phyloP scores from a whole-genome alignment of 805 yeast species.

The Candida oleophila region DNA sequence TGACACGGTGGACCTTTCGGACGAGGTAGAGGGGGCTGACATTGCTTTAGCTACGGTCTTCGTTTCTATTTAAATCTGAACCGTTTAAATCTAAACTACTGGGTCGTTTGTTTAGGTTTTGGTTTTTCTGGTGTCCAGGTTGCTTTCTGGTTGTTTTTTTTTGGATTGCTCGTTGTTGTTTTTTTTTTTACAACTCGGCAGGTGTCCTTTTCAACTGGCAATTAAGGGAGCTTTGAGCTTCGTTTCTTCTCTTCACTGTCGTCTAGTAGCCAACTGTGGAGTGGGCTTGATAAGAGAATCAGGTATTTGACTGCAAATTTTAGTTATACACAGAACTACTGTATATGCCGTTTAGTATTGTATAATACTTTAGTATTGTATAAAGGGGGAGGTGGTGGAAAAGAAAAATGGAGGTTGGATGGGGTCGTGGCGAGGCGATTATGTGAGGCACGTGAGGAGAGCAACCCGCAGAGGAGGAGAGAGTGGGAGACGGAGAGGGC shows the following conservation, averaged over 20 bases:
- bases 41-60: conserved; percentile 6
- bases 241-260: neutral
- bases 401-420: neutral
- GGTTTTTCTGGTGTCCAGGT: neutral
- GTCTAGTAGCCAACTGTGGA: too few relatives aligned
- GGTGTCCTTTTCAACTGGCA: neutral
- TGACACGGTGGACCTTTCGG: conserved; percentile 24
- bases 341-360: conserved; percentile 8
- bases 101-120: neutral
- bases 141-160: neutral
- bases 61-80: neutral
- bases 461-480: too few relatives aligned
- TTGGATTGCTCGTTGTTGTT: neutral
- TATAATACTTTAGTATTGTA: conserved; percentile 7
- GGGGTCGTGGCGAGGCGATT: conserved; percentile 1
- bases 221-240: too few relatives aligned
- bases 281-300: neutral
- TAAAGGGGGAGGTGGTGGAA: conserved; percentile 2
- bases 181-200: neutral
- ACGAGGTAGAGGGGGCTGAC: conserved; percentile 32
- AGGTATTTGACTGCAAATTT: conserved; percentile 5
- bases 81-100: neutral
- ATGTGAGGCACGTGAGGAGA: conserved; percentile 5
- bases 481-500: neutral
- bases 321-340: conserved; percentile 7